Evolutionary conservation across 2,329 filamentous ascomycete species (phyloP), one percentile per base, ranked within the genome.

Genomic region (Curvularia sp.): DNA sequence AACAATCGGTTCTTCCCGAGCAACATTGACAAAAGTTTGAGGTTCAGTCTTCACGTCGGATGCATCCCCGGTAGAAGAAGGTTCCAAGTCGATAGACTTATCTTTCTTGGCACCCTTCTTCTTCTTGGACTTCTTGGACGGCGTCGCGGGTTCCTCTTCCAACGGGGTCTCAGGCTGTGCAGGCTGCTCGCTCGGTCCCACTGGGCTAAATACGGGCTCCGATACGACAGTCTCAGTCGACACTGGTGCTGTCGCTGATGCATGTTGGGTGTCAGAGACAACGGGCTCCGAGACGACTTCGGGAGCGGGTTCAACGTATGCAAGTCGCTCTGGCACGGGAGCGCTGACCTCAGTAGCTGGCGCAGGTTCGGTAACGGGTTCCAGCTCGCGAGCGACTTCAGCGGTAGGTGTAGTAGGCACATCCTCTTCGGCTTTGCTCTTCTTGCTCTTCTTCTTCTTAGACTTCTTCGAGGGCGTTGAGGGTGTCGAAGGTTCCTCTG

Each of bases 61-160:
- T 38, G 4, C 46, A 19, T 52, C 28, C 21, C 23, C 15, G 15
- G 27, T 36, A 19, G 34, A 19, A 27, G 62, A 28, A 27, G 57
- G 9, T 19, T 50, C 57, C 10, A 55, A 23, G 12, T 63, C 60
- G 43, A 45, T 38, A 13, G 53, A 34, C 32, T 63, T 63, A 6
- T 36, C 55, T 34, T 61, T 61, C 53, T 66, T 67, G 8, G 57
- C 55, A 34, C 63, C 65, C 52, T 80, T 68, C 52, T 80, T 78
- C 57, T 83, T 83, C 10, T 78, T 62, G 6, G 49, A 78, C 61
- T 81, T 83, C 60, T 79, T 78, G 52, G 78, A 80, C 30, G 71
- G 67, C 10, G 55, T 50, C 1, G 50, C 27, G 25, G 53, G 48
- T 23, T 65, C 64, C n/a, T 61, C 58, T 25, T 52, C 57, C 23